Evolutionary conservation across 306 rosid species (phyloP).

Genomic region (Cicer judaicum): DNA sequence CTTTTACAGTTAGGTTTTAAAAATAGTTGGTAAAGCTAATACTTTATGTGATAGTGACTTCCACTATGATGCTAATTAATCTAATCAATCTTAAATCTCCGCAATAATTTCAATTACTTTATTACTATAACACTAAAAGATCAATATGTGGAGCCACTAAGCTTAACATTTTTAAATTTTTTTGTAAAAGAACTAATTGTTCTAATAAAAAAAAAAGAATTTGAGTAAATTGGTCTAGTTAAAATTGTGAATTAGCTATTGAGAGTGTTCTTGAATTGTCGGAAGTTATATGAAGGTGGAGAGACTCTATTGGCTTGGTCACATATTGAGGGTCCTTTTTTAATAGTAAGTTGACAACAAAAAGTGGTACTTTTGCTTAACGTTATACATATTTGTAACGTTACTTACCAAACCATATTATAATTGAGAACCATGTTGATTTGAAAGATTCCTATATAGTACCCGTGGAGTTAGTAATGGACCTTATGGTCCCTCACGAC

Average conservation of each 20-base stretch:
- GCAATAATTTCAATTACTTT: conserved; percentile 34
- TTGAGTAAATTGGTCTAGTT: not conserved
- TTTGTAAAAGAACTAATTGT: no score
- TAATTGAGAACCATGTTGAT: conserved; percentile 22
- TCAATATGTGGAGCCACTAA: conserved; percentile 16
- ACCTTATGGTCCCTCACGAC: conserved; percentile 34
- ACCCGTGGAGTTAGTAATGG: conserved; percentile 1
- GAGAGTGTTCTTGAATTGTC: conserved; percentile 39
- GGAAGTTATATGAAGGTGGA: conserved; percentile 25
- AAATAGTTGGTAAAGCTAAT: no score
- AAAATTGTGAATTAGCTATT: conserved; percentile 25
- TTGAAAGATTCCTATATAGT: not conserved
- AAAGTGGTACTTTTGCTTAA: conserved; percentile 37
- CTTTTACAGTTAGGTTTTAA: no score
- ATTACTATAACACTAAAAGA: conserved; percentile 5
- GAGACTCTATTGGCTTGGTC: conserved; percentile 34
- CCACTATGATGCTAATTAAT: conserved; percentile 39
- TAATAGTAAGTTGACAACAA: not conserved
- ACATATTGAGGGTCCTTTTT: conserved; percentile 19
- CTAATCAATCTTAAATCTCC: not conserved
- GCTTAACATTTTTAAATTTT: not conserved
- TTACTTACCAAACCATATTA: conserved; percentile 34
- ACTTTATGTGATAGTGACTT: conserved; percentile 42
- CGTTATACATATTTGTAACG: not conserved
- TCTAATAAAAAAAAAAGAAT: no score